A percentile compares a stretch with the other conserved stretches of the same genome.
Conservation (phyloP, 768 basidiomycete species). For the Leccinum broughii region DNA sequence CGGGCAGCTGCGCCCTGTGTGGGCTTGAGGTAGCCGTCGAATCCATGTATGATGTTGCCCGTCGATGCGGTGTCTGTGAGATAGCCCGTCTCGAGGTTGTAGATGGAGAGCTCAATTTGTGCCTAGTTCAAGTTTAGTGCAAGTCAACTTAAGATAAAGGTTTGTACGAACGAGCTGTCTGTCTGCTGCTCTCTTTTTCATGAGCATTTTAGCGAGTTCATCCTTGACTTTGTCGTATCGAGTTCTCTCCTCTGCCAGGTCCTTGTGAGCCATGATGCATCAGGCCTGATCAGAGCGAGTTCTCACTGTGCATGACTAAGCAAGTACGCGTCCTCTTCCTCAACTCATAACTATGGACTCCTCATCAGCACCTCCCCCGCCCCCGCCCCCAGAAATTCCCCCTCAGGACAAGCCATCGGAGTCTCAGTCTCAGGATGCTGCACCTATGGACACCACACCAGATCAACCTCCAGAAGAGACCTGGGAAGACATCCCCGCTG, state of each 20-base stretch:
- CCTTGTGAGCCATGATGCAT: conserved; percentile 37
- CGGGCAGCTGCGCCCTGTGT: conserved; percentile 50
- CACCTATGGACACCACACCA: conserved; percentile 72
- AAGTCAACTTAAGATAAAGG: not conserved
- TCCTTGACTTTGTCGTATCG: conserved; percentile 73
- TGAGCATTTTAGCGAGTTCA: conserved; percentile 70
- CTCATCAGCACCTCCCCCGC: conserved; percentile 60
- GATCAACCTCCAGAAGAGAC: conserved; percentile 74
- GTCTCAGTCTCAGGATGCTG: conserved; percentile 37
- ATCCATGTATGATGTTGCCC: conserved; percentile 86
- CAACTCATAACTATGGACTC: conserved; percentile 42
- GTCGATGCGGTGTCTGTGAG: conserved; percentile 79
- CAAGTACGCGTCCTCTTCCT: conserved; percentile 24
- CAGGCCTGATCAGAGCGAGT: too few species aligned
- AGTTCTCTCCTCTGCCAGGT: conserved; percentile 55
- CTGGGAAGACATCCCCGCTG: conserved; percentile 90
- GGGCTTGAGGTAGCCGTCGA: conserved; percentile 84
- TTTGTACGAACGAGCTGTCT: conserved; percentile 62
- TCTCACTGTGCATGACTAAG: conserved; percentile 7
- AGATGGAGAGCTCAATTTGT: conserved; percentile 75
- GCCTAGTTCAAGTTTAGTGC: conserved; percentile 45
- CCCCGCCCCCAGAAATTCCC: conserved; percentile 35
- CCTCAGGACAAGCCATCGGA: conserved; percentile 53
- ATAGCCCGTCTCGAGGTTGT: conserved; percentile 73
- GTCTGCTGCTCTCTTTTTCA: conserved; percentile 74